Base-by-base conservation (phyloP, 139 green algal genomes). In the Mychonastes homosphaera region DNA sequence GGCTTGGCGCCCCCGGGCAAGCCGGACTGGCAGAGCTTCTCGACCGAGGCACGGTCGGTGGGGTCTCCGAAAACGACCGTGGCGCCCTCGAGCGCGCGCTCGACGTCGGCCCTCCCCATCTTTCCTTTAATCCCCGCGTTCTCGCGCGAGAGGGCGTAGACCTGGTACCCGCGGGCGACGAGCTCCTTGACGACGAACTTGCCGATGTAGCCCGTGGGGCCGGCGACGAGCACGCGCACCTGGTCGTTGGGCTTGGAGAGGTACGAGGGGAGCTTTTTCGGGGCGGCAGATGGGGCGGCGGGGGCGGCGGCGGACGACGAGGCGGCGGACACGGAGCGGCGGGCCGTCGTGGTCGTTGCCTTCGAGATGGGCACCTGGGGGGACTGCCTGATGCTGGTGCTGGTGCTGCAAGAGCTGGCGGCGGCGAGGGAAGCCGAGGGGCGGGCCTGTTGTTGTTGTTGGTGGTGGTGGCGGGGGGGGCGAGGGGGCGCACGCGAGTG, bases 171-270 rank as follows among this genome's bases (percentile, higher is more conserved):
- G 8, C 79, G 65, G 6, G 62, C 64, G 7, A 86, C 58, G 2
- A 90, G 69, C 72, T 88, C 76, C 63, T 79, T 76, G 13, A 78
- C 75, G 45, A 84, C 77, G 58, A 76, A 80, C 53, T 29, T 84
- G 66, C 93, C 93, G 54, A 99, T 99, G 79, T 99, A 99, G 15
- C 93, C 93, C 0, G 93, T 99, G 30, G 85, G 69, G 1, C 92
- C 92, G 4, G 94, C 84, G 43, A 98, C 87, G 34, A 96, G 62
- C 24, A 97, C 87, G 6, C 74, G 79, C 12, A 95, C 57, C 39
- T 97, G 84, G 49, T 84, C 67, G 28, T 78, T 62, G 0, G 67
- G 62, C 48, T 76, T 78, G 19, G 53, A 55, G 8, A 80, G 67
- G 72, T 80, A 94, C 15, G 41, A n/a, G n/a, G n/a, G n/a, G n/a